Percentiles rank a stretch among this genome's conserved stretches.
Conservation (phyloP, 2,329 filamentous ascomycete genomes). For the Fusarium udum region DNA sequence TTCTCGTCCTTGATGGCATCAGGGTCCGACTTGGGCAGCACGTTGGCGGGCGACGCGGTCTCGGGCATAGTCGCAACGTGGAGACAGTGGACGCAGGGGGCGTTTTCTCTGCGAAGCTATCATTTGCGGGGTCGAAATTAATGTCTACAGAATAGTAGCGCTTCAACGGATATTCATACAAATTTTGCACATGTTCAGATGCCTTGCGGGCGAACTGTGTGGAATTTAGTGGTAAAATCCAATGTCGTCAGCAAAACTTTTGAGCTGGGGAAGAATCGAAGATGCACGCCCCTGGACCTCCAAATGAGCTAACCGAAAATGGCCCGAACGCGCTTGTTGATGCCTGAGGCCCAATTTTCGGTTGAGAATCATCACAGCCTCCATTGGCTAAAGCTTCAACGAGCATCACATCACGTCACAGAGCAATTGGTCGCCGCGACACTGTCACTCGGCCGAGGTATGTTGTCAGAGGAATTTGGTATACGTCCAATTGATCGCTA, state of each 20-base stretch:
- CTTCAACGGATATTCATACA: slow-evolving; percentile 56
- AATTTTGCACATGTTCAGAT: slow-evolving; percentile 66
- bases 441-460: slow-evolving; percentile 48
- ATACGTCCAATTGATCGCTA: slow-evolving; percentile 26
- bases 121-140: slow-evolving; percentile 67
- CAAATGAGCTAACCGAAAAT: slow-evolving; percentile 42
- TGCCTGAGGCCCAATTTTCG: slow-evolving; percentile 49
- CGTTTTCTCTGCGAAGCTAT: slow-evolving; percentile 64
- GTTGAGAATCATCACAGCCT: slow-evolving; percentile 47
- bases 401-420: slow-evolving; percentile 45
- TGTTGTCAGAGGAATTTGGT: background rate
- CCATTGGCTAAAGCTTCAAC: slow-evolving; percentile 45
- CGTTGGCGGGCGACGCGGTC: slow-evolving; percentile 65
- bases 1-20: slow-evolving; percentile 41
- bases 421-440: slow-evolving; percentile 51
- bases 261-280: slow-evolving; percentile 46
- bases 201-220: slow-evolving; percentile 57
- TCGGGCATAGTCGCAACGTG: slow-evolving; percentile 65
- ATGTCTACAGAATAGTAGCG: slow-evolving; percentile 62
- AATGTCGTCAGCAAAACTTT: slow-evolving; percentile 63
- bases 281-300: slow-evolving; percentile 39
- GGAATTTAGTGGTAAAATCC: slow-evolving; percentile 55
- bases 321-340: slow-evolving; percentile 34
- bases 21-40: slow-evolving; percentile 46
- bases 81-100: slow-evolving; percentile 55